Evolutionary conservation across 495 filamentous ascomycete genomes (phyloP), one percentile per base, ranked within the genome.

Genomic region (Apodospora peruviana): DNA sequence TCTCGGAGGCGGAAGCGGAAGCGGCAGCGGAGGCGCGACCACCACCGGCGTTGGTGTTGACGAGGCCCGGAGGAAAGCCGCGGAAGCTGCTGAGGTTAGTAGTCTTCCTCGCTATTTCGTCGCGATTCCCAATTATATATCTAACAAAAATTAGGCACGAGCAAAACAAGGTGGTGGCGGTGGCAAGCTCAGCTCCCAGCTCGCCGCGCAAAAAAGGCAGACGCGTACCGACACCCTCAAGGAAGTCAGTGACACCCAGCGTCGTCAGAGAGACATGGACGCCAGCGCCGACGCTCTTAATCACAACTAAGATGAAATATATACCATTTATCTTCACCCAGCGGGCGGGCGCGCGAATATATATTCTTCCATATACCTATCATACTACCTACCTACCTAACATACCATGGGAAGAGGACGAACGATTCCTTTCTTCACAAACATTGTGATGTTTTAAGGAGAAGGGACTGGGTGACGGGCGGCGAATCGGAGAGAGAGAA

Each of bases 21-120:
- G 47, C 37, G 51, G 53, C n/a, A 50, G 50, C 42, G 52, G 45
- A 40, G 40, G 43, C 12, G n/a, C 19, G 17, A n/a, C 18, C 25
- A 34, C 19, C 34, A 20, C 19, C 18, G 21, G 8, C 11, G 12
- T 4, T 5, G 37, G 35, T 39, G 38, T 45, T 9, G 70, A 68
- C 22, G 79, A 85, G 41, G 81, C 78, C 29, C 70, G 75, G 54
- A 65, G 59, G 45, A 80, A 78, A 52, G 85, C 86, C 0, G 84
- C 83, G 0, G 72, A 77, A 38, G 85, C 86, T 18, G 86, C 85
- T 12, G 81, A 87, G 79, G 84, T 87, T 67, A 18, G 74, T n/a
- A n/a, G n/a, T n/a, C n/a, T n/a, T n/a, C n/a, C n/a, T n/a, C n/a
- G n/a, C n/a, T n/a, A n/a, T n/a, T n/a, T n/a, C n/a, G n/a, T n/a